Conservation (phyloP, 2,329 filamentous ascomycete species). For the Aspergillus terreus region DNA sequence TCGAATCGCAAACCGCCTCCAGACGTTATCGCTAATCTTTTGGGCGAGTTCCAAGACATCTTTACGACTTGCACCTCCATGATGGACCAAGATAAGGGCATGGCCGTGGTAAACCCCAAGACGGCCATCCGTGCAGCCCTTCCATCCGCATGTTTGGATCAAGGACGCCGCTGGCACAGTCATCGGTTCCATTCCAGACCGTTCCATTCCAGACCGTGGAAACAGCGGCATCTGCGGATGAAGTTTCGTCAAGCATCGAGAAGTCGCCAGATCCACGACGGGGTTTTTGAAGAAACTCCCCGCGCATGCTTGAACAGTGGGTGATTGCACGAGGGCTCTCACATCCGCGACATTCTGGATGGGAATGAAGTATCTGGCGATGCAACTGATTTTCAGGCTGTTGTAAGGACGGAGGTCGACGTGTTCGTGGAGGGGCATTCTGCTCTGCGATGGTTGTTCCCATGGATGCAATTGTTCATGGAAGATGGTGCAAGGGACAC, state of each 20-base stretch:
- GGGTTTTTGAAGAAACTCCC: neutral
- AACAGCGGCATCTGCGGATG: neutral
- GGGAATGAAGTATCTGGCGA: neutral
- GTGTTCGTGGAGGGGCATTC: neutral
- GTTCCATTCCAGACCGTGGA: neutral
- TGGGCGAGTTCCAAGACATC: neutral
- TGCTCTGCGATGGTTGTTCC: neutral
- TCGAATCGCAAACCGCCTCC: neutral
- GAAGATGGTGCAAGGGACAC: neutral
- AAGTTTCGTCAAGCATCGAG: neutral
- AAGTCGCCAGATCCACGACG: neutral
- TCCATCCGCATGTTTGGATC: neutral
- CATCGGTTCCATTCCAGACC: neutral
- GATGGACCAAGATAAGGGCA: neutral
- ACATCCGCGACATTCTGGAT: neutral
- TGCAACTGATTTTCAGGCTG: neutral
- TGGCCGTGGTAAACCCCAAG: neutral
- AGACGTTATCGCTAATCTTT: neutral
- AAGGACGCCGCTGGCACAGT: neutral
- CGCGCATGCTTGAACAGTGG: neutral
- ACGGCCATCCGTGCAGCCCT: neutral
- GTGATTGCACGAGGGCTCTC: neutral
- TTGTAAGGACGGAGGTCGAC: neutral
- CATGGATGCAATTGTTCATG: neutral
- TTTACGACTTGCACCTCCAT: neutral